phyloP scores from a whole-genome alignment of 345 rosid genomes.

The Corchorus capsularis region DNA sequence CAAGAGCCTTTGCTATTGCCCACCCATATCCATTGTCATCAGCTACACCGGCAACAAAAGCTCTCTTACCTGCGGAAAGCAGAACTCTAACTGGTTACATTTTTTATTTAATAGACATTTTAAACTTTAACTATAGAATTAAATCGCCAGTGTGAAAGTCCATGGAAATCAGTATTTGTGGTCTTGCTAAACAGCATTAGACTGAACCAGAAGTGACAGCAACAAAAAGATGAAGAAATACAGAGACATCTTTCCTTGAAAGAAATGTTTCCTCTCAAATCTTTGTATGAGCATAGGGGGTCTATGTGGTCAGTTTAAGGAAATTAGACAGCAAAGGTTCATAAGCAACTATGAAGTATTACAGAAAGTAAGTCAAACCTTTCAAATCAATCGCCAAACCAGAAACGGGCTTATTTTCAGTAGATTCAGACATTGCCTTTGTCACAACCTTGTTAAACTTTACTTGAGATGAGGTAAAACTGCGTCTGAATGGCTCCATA shows the following conservation, averaged over 20 bases:
- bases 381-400: conserved; percentile 84
- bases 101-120: not conserved
- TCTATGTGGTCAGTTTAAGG: not conserved
- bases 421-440: conserved; percentile 63
- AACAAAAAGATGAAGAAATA: not conserved
- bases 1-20: conserved; percentile 77
- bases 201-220: not conserved
- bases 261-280: not conserved
- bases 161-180: not conserved
- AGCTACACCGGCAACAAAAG: conserved; percentile 68
- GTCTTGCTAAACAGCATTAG: not conserved
- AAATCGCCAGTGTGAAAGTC: not conserved
- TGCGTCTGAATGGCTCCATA: conserved; percentile 37
- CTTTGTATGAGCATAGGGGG: not conserved
- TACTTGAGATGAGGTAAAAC: conserved; percentile 35
- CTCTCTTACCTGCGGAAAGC: conserved; percentile 52
- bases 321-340: not conserved
- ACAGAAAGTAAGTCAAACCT: conserved; percentile 44
- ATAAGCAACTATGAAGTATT: not conserved
- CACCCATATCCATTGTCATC: conserved; percentile 78
- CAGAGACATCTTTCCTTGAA: not conserved
- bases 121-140: not conserved
- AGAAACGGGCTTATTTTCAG: conserved; percentile 48
- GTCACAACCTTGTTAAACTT: conserved; percentile 46
- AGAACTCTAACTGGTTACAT: not conserved